These are phyloP conservation scores for Neolentinus lepideus DNA, from an alignment of 1,284 basidiomycete species.

Conservation along the genomic window DNA sequence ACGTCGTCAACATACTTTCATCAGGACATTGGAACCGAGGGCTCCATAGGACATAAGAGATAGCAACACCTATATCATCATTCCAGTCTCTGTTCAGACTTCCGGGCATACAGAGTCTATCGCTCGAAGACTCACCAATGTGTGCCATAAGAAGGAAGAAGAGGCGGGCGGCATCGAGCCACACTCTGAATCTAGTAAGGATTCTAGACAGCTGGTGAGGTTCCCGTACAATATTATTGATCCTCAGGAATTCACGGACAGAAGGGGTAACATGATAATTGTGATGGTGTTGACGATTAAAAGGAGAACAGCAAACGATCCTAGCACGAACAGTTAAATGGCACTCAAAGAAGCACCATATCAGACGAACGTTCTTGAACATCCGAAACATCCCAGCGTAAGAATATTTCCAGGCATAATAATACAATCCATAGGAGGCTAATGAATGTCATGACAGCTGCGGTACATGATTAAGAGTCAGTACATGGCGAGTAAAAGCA, in stretches of 20 bases:
- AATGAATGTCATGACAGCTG: constrained; percentile 29
- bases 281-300: constrained; percentile 41
- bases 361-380: constrained; percentile 29
- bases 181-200: constrained; percentile 42
- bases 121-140: constrained; percentile 26
- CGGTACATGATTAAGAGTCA: constrained; percentile 1
- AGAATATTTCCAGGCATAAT: constrained; percentile 30
- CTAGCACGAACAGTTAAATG: constrained; percentile 15
- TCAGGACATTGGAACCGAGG: constrained; percentile 35
- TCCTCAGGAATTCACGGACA: constrained; percentile 29
- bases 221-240: not conserved
- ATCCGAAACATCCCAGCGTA: constrained; percentile 32
- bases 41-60: constrained; percentile 34
- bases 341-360: not conserved
- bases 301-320: constrained; percentile 36
- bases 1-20: constrained; percentile 20
- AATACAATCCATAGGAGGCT: constrained; percentile 36
- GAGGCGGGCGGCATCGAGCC: constrained; percentile 50
- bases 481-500: not conserved
- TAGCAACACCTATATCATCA: constrained; percentile 33
- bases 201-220: constrained; percentile 26
- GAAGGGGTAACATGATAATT: constrained; percentile 38
- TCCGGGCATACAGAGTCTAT: not conserved
- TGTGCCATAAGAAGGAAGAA: constrained; percentile 41
- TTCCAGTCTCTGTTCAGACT: not conserved